A percentile compares a stretch with the other conserved stretches of the same genome.
phyloP scores from a whole-genome alignment of 2,329 filamentous ascomycete species.

The Paraphoma chrysanthemicola region DNA sequence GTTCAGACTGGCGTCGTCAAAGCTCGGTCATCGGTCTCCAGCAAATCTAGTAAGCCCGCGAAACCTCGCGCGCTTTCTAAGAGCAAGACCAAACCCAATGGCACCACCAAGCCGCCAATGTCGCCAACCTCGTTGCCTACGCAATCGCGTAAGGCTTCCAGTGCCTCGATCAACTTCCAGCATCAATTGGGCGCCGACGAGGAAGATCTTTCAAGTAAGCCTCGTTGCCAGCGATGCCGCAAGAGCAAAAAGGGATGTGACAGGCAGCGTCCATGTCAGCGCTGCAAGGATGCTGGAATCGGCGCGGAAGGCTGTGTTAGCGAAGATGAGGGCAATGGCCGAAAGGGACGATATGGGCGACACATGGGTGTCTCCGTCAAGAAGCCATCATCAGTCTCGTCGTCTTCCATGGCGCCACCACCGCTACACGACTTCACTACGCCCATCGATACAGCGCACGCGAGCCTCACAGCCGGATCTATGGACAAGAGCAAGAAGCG shows the following conservation, averaged over 20 bases:
- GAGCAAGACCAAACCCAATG: slow-evolving; percentile 56
- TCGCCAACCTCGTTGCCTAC: slow-evolving; percentile 70
- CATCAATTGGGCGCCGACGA: slow-evolving; percentile 72
- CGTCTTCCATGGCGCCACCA: slow-evolving; percentile 45
- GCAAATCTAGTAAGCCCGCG: slow-evolving; percentile 49
- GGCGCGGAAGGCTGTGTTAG: slow-evolving; percentile 93
- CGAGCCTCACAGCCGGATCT: slow-evolving; percentile 21
- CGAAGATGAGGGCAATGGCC: slow-evolving; percentile 96
- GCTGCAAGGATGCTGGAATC: slow-evolving; percentile 95
- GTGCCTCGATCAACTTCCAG: slow-evolving; percentile 71
- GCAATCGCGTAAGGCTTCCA: slow-evolving; percentile 75
- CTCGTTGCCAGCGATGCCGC: slow-evolving; percentile 95
- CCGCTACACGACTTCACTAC: slow-evolving; percentile 41
- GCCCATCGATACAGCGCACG: slow-evolving; percentile 21
- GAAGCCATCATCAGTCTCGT: slow-evolving; percentile 48
- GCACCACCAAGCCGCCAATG: slow-evolving; percentile 54
- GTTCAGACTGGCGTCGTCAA: slow-evolving; percentile 50
- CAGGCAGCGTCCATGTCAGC: slow-evolving; percentile 90
- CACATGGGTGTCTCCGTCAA: slow-evolving; percentile 74
- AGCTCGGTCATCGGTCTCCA: slow-evolving; percentile 46
- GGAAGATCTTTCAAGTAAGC: slow-evolving; percentile 92
- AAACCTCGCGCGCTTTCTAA: slow-evolving; percentile 57
- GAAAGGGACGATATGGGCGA: slow-evolving; percentile 87
- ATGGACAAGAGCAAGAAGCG: slow-evolving; percentile 72
- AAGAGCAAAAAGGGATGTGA: slow-evolving; percentile 99